These are phyloP conservation scores for Globisporangium spinosum DNA, from an alignment of 352 stramenopile species.

Conservation along the genomic window DNA sequence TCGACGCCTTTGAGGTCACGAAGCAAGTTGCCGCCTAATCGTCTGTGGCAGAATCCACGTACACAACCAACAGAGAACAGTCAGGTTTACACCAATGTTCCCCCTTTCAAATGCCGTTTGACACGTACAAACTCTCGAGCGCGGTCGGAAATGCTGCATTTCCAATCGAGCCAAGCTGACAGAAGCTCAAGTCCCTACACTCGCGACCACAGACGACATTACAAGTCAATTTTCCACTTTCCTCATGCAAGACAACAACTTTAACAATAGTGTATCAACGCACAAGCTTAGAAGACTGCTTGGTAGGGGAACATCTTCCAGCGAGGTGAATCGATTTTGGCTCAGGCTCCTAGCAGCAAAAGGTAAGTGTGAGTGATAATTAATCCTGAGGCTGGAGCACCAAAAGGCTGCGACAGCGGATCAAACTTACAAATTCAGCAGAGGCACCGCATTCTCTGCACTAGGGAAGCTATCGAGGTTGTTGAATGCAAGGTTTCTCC, in stretches of 20 bases:
- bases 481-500: slow-evolving; percentile 19
- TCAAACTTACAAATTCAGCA: background rate
- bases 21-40: slow-evolving; percentile 11
- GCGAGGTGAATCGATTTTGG: background rate
- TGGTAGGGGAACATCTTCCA: background rate
- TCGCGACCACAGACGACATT: too few species aligned
- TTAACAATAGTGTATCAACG: background rate
- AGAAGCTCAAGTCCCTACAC: slow-evolving; percentile 2
- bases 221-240: background rate
- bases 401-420: background rate
- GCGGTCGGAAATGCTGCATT: background rate
- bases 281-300: background rate
- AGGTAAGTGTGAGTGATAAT: background rate
- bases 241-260: background rate
- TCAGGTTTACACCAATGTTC: too few species aligned
- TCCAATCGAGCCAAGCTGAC: background rate
- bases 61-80: too few species aligned
- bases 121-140: slow-evolving; percentile 1
- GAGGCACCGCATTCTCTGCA: background rate
- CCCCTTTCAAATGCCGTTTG: background rate
- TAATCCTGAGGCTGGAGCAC: background rate
- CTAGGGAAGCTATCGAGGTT: slow-evolving; percentile 10
- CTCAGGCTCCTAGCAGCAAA: background rate
- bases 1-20: background rate
- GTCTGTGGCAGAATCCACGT: background rate